These are phyloP conservation scores for Helotiales sp. DNA, from an alignment of 2,329 filamentous ascomycete genomes.

Conservation along the genomic window DNA sequence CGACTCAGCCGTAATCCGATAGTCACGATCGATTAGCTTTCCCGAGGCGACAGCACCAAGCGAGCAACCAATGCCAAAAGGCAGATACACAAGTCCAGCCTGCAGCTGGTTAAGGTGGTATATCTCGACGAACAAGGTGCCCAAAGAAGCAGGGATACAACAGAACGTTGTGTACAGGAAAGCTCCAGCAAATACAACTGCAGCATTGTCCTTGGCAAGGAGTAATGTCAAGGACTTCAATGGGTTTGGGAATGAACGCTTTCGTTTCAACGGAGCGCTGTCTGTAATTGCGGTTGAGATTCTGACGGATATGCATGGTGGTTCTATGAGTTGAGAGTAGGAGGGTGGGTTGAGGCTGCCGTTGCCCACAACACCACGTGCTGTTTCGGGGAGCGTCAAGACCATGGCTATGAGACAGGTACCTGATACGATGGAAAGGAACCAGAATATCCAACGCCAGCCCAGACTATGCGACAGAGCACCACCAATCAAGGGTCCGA, in stretches of 20 bases:
- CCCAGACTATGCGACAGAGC: conserved; percentile 45
- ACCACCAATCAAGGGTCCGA: conserved; percentile 48
- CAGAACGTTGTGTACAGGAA: conserved; percentile 50
- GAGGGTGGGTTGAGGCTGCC: background rate
- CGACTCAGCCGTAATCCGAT: conserved; percentile 45
- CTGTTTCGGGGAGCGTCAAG: conserved; percentile 50
- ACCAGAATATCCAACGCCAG: conserved; percentile 54
- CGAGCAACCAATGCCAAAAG: conserved; percentile 13
- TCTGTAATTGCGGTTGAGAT: background rate
- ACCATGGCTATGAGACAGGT: conserved; percentile 45
- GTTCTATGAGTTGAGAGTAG: background rate
- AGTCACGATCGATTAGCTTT: conserved; percentile 56
- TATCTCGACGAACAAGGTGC: conserved; percentile 44
- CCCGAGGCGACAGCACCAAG: conserved; percentile 31
- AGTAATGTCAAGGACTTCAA: conserved; percentile 39
- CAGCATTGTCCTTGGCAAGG: conserved; percentile 37
- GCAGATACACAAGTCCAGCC: conserved; percentile 26
- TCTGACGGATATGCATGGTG: background rate
- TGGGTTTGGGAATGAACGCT: conserved; percentile 38
- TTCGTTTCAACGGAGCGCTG: conserved; percentile 12
- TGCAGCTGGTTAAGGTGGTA: conserved; percentile 43
- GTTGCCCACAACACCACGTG: conserved; percentile 10
- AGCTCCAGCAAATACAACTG: conserved; percentile 40
- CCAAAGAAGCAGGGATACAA: conserved; percentile 45
- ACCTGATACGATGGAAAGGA: conserved; percentile 44